Evolutionary conservation across 2,329 filamentous ascomycete genomes (phyloP).

Genomic region (Westerdykella aurantiaca): DNA sequence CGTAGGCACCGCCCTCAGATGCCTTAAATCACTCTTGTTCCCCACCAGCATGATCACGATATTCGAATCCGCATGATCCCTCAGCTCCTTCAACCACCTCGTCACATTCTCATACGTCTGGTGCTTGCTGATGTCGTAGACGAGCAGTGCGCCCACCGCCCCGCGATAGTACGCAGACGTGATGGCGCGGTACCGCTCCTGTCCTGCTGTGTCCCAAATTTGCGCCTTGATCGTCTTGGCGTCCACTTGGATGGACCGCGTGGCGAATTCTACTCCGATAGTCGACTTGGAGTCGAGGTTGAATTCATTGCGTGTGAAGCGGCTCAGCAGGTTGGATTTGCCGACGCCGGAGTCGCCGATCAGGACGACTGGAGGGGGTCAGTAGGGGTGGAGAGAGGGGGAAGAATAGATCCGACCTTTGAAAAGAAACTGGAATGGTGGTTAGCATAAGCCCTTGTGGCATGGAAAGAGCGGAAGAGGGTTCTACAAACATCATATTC

Average conservation of each 20-base stretch:
- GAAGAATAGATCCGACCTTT: slow-evolving; percentile 61
- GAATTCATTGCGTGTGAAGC: slow-evolving; percentile 99
- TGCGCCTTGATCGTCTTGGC: slow-evolving; percentile 99
- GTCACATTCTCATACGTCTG: slow-evolving; percentile 99
- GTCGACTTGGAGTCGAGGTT: slow-evolving; percentile 99
- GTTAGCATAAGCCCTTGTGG: slow-evolving; percentile 16
- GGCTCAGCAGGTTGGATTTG: slow-evolving; percentile 99
- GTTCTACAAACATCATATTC: slow-evolving; percentile 86
- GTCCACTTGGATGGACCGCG: slow-evolving; percentile 96
- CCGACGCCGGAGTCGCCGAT: slow-evolving; percentile 99
- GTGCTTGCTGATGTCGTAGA: slow-evolving; percentile 99
- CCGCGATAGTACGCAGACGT: slow-evolving; percentile 98
- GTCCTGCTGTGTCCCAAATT: slow-evolving; percentile 99
- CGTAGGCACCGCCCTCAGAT: slow-evolving; percentile 91
- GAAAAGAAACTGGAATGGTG: slow-evolving; percentile 77
- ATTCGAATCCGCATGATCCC: slow-evolving; percentile 96
- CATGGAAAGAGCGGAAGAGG: slow-evolving; percentile 16
- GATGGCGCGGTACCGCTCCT: slow-evolving; percentile 98
- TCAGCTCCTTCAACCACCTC: slow-evolving; percentile 96
- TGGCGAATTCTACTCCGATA: slow-evolving; percentile 98
- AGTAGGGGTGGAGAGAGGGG: slow-evolving; percentile 23
- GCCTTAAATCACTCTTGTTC: slow-evolving; percentile 99
- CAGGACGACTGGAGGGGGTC: slow-evolving; percentile 67
- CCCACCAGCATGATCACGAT: slow-evolving; percentile 99
- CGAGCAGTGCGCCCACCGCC: slow-evolving; percentile 91